Conservation (phyloP, 306 rosid species). For the barrel medic (Medicago truncatula) region MtrunA17r5.0-ANR NC_053047.1:27887001-27887500, state of each 20-base stretch:
- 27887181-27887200: conserved; percentile 67
- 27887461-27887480: conserved; percentile 46
- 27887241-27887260: background rate
- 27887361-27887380: conserved; percentile 46
- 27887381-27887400: conserved; percentile 52
- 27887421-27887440: conserved; percentile 74
- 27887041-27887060: conserved; percentile 58
- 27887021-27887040: conserved; percentile 50
- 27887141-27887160: conserved; percentile 45
- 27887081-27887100: conserved; percentile 66
- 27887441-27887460: conserved; percentile 55
- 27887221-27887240: conserved; percentile 12
- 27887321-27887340: conserved; percentile 72
- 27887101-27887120: conserved; percentile 70
- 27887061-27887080: conserved; percentile 70
- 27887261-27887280: conserved; percentile 63
- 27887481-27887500: conserved; percentile 40
- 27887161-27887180: conserved; percentile 55
- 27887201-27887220: conserved; percentile 61
- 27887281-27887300: conserved; percentile 72
- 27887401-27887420: conserved; percentile 76
- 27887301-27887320: conserved; percentile 61
- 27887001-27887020: conserved; percentile 56
- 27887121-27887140: conserved; percentile 53
- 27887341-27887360: conserved; percentile 62